phyloP scores from a whole-genome alignment of 495 filamentous ascomycete genomes.

The Penicillium ochrochloron region DNA sequence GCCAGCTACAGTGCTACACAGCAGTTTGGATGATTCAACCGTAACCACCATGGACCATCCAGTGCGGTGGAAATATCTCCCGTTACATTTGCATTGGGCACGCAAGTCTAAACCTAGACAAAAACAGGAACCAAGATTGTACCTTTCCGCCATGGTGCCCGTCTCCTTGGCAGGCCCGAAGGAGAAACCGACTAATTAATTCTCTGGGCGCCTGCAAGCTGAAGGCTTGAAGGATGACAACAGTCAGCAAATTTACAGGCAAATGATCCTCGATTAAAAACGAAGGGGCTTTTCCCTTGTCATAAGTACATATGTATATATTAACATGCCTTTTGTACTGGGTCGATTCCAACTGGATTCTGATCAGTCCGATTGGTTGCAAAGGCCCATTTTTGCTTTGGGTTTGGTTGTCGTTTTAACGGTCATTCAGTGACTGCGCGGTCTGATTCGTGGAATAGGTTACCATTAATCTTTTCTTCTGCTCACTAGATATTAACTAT shows the following conservation, averaged over 20 bases:
- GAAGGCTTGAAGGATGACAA: background rate
- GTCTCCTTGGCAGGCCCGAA: constrained; percentile 10
- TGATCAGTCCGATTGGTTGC: background rate
- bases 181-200: background rate
- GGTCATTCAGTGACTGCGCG: background rate
- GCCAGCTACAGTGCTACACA: constrained; percentile 1
- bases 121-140: background rate
- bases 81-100: background rate
- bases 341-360: background rate
- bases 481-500: background rate
- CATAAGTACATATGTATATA: background rate
- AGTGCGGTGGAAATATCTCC: background rate
- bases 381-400: background rate
- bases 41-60: constrained; percentile 4
- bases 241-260: background rate
- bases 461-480: background rate
- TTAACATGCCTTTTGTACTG: background rate
- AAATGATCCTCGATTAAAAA: background rate
- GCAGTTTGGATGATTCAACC: constrained; percentile 1
- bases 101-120: background rate
- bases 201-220: background rate
- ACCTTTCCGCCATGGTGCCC: background rate
- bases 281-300: background rate
- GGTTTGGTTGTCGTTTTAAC: no score
- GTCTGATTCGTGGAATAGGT: constrained; percentile 6